phyloP scores from a whole-genome alignment of 2,329 filamentous ascomycete genomes.

The Nemania abortiva region DNA sequence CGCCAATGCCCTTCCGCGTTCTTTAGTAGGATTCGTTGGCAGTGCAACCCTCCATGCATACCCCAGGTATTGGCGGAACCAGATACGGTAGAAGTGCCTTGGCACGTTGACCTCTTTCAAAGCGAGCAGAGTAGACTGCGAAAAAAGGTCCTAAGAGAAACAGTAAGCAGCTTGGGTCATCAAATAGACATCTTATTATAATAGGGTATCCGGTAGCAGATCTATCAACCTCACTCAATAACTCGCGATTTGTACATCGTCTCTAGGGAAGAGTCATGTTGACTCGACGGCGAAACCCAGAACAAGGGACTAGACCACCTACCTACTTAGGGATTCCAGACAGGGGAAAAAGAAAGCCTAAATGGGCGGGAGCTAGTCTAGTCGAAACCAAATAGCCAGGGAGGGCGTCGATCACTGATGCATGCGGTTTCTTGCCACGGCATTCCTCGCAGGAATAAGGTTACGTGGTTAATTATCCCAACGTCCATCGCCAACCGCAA shows the following conservation, averaged over 20 bases:
- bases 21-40: constrained; percentile 3
- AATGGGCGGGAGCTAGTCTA: not conserved
- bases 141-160: not conserved
- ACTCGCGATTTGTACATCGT: not conserved
- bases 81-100: constrained; percentile 12
- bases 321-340: not conserved
- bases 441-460: not conserved
- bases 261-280: not conserved
- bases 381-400: constrained; percentile 8
- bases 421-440: not conserved
- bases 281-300: not conserved
- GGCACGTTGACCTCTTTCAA: not conserved
- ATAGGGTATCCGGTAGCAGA: not conserved
- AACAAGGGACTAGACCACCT: not conserved
- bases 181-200: not conserved
- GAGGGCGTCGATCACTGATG: constrained; percentile 15
- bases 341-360: not conserved
- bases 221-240: not conserved
- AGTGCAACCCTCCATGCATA: constrained; percentile 30
- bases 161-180: not conserved
- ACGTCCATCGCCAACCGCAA: constrained; percentile 3
- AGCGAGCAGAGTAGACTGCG: not conserved
- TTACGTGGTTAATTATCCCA: not conserved
- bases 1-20: constrained; percentile 31
- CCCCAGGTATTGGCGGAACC: constrained; percentile 29